Base-by-base conservation (phyloP, 345 rosid species). In the Odontarrhena argentea region DNA sequence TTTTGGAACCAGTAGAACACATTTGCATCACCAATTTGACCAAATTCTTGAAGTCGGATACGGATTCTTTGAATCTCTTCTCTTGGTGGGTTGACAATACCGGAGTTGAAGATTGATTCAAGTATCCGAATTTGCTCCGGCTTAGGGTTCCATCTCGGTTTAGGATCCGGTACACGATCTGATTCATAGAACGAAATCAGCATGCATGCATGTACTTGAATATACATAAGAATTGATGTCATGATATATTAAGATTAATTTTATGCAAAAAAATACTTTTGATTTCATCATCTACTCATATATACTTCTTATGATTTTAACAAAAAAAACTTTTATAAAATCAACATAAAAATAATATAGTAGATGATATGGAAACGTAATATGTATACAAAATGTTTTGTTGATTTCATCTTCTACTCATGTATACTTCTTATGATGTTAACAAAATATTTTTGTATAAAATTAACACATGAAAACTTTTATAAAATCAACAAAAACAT, bases 1-100 rank as follows among this genome's bases (percentile, higher is more conserved):
- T 93, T 93, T 67, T 93, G 98, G 77, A 93, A 93, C 97, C 98
- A 90, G 75, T 93, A 93, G 65, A 90, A 93, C 22, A 93, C 96
- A 10, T 93, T 93, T 45, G 98, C 97, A 15, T 93, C 97, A 1
- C 92, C 96, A 7, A 93, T 95, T 74, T 85, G 97, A 12, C 98
- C 97, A 24, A 75, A 93, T 65, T 88, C 95, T 58, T 90, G 96
- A 25, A 90, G 76, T 55, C 81, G 96, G 59, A 83, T 83, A 63
- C 97, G 78, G 72, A 93, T 93, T 46, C 80, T 90, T 59, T 89
- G 62, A 38, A 93, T 93, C 80, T 90, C 98, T 2, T 93, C 98
- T 72, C 98, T 83, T 2, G 96, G 88, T 18, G 98, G 98, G 56
- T 93, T 93, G 24, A 93, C 87, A 89, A 79, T 88, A 45, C 98